Base-by-base conservation (phyloP, 305 asterid genomes). In the Rubia peregrina region DNA sequence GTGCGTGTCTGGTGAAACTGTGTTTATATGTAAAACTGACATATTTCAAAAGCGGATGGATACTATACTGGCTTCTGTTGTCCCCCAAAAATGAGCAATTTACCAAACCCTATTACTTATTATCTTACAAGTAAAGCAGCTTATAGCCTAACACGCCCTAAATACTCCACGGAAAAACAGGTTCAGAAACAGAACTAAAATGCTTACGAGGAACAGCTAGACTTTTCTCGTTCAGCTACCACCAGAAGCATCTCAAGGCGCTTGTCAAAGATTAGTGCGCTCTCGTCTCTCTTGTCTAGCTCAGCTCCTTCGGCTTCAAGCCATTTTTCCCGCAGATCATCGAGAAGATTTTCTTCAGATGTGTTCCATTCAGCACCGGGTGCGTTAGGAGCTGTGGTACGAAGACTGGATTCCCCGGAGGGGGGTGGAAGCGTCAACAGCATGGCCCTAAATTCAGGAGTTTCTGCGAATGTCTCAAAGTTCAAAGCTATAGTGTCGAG, bases 251-350 rank as follows among this genome's bases (percentile, higher is more conserved):
- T 91, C 90, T 93, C 92, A 72, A 93, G 97, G 44, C 96, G 92
- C 84, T 85, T 88, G 79, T 93, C 98, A 55, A 93, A 93, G 65
- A 83, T 77, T 40, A 91, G 75, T 40, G 96, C 98, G 70, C 98
- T 93, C 77, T 88, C 87, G 66, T 93, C 98, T 81, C 98, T 86
- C 81, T 84, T 61, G 68, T 93, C 96, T n/a, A 93, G 96, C 70
- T 93, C 95, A 16, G 87, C 97, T 75, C 91, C 98, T 88, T 93
- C 98, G 44, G 96, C 95, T 80, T 89, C 98, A 0, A 93, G 95
- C 98, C 97, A 93, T 77, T 93, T 93, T 79, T 93, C 98, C 67
- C 96, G 84, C 80, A 74, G 77, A 81, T 93, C 96, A 61, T 93
- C 98, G 19, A 89, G 92, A 69, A 91, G 66, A 56, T 90, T 93